Base-by-base conservation (phyloP, 2,329 filamentous ascomycete species). In the Gyromitra esculenta region DNA sequence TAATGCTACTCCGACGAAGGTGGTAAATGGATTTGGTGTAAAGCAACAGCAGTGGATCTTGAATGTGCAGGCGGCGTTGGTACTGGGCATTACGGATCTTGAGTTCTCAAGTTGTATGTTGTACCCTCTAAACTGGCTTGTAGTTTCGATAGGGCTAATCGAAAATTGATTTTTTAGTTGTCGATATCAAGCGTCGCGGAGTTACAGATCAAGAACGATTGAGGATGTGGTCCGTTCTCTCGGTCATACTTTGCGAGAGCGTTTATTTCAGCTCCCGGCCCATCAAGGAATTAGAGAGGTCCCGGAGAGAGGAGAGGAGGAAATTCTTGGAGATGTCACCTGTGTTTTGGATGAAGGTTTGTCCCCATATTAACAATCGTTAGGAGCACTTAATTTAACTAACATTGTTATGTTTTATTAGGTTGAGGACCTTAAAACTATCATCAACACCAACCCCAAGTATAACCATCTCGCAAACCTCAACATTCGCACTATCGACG, bases 291-390 rank as follows among this genome's bases (percentile, higher is more conserved):
- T 59, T 73, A 5, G 76, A 68, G 56, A 75, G 70, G 31, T 56
- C 76, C 31, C 73, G 65, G 11, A 73, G 35, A 39, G 66, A 73
- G 25, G 76, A 79, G 52, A 75, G 74, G 56, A 65, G 73, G 18
- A 80, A 79, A 60, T 80, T 79, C 57, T 35, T 78, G 9, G 60
- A 68, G 9, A 78, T 80, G 66, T 68, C 77, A 15, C 76, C 70
- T 70, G 73, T 78, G n/a, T 79, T 80, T 75, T 80, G 78, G 78
- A 77, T 80, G 31, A 79, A 75, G 79, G 79, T 77, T 70, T 66
- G 57, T 70, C 54, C 37, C 31, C 31, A 18, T 9, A 25, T 43
- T 54, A 15, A 50, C 31, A n/a, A 45, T 18, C 7, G 41, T 21
- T 57, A 43, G 31, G 31, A 21, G 35, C 11, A 25, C 41, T 6